Base-by-base conservation (phyloP, 2,329 filamentous ascomycete genomes). In the Exophiala spinifera region DNA sequence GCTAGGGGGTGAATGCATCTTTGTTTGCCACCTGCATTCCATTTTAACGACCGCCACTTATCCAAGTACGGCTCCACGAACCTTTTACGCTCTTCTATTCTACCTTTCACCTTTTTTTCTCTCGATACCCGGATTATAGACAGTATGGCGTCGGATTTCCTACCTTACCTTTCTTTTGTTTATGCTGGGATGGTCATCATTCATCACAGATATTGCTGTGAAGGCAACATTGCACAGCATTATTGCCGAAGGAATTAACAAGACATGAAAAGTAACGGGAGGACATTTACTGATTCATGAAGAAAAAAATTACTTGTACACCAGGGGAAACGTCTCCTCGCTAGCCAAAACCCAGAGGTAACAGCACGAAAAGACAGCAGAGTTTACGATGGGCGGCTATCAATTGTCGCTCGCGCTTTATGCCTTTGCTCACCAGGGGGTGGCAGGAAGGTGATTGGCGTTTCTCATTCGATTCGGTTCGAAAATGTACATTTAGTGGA, bases 41-140 rank as follows among this genome's bases (percentile, higher is more conserved):
- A 50, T 50, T 20, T 17, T 31, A 7, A 31, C 28, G 28, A 31
- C 28, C 28, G 28, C 11, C 28, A 31, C 28, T 31, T 31, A 14
- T 34, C 15, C 19, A 44, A 39, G 15, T 15, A 51, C 43, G 20
- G 39, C 11, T 7, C 51, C 36, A 50, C 45, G 45, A 49, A 23
- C 37, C 17, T 25, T n/a, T 31, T 36, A 17, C 46, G 19, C 17
- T 19, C 19, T 49, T 14, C 33, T 17, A 20, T n/a, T 48, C 43
- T 15, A 36, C 39, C 56, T 10, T 31, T 31, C 28, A 31, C 3
- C 28, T 31, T 31, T 56, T 49, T 42, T 48, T 55, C 48, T 36
- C 40, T 54, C 57, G 55, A 60, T 60, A 60, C 57, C 57, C 57
- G 49, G 55, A 37, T 55, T 57, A 54, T 49, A 57, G 49, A 60